phyloP scores from a whole-genome alignment of 2,329 filamentous ascomycete genomes.

The Xylariaceae sp. region DNA sequence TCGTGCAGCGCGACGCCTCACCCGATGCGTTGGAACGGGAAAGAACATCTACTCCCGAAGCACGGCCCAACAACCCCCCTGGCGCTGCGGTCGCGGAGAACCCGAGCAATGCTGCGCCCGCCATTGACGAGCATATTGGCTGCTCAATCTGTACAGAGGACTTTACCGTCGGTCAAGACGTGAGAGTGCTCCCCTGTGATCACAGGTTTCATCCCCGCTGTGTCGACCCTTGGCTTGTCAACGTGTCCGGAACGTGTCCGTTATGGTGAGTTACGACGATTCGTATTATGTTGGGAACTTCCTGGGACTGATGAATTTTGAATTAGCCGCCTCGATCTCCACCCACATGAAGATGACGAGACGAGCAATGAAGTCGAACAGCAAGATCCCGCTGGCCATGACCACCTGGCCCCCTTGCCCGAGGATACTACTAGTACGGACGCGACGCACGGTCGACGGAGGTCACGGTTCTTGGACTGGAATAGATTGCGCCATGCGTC shows the following conservation, averaged over 20 bases:
- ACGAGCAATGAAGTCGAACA: slow-evolving; percentile 8
- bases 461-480: slow-evolving; percentile 59
- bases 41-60: slow-evolving; percentile 23
- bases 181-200: slow-evolving; percentile 67
- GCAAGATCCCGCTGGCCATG: slow-evolving; percentile 4
- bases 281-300: not conserved
- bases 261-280: slow-evolving; percentile 59
- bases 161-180: slow-evolving; percentile 67
- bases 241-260: slow-evolving; percentile 70
- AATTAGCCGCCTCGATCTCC: slow-evolving; percentile 57
- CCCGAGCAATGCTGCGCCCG: slow-evolving; percentile 1
- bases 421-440: slow-evolving; percentile 40
- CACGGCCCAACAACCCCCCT: slow-evolving; percentile 6
- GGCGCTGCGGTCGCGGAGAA: slow-evolving; percentile 14
- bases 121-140: slow-evolving; percentile 48
- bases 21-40: slow-evolving; percentile 22
- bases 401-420: slow-evolving; percentile 15
- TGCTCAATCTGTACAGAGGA: slow-evolving; percentile 74
- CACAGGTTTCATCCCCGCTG: slow-evolving; percentile 71
- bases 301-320: slow-evolving; percentile 11
- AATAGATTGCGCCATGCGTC: slow-evolving; percentile 61
- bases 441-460: slow-evolving; percentile 44
- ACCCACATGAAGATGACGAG: slow-evolving; percentile 41
- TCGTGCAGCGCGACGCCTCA: slow-evolving; percentile 16
- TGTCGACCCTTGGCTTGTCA: slow-evolving; percentile 71